Evolutionary conservation across 2,329 filamentous ascomycete genomes (phyloP), one percentile per base, ranked within the genome.

Genomic region (Colletotrichum sp.): DNA sequence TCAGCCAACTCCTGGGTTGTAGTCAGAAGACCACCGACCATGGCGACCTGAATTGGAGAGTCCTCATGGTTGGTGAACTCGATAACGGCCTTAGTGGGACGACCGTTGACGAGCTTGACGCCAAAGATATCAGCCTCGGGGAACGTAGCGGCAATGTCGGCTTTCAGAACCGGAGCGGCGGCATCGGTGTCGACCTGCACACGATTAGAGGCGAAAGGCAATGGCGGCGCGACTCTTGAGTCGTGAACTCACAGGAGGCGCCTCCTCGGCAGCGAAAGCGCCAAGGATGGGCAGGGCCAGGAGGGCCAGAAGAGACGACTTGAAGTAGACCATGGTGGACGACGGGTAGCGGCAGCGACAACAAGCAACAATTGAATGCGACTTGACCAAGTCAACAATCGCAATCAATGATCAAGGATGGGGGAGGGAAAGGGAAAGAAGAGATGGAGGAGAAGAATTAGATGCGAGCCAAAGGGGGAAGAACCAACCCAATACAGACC

Each of bases 81-180:
- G 80, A 99, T 88, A 70, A 97, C 87, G 43, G 96, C 94, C 85
- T 94, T 92, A 78, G 96, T 98, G 56, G 95, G 92, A 79, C 94
- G 93, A 82, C 96, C 95, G 84, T 99, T 99, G 89, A 98, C 91
- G 80, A 98, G 93, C 91, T 98, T 98, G 80, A 98, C 93, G 81
- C 96, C 97, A 80, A 98, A 97, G 86, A 98, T 93, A 88, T 97
- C 95, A 88, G 93, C 84, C 82, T 93, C 88, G 86, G 91, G 87
- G 88, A 92, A 91, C 84, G 88, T 89, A 75, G 93, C 90, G 79
- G 90, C 89, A 80, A 93, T 86, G 70, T 93, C 91, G 84, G 94
- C 92, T 78, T 92, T 91, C 81, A 94, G 84, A 75, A 73, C 78
- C 72, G 78, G 79, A 75, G 66, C 64, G 15, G 78, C 67, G 48